Conservation (phyloP, 306 rosid genomes). For the Calophaca sinica region DNA sequence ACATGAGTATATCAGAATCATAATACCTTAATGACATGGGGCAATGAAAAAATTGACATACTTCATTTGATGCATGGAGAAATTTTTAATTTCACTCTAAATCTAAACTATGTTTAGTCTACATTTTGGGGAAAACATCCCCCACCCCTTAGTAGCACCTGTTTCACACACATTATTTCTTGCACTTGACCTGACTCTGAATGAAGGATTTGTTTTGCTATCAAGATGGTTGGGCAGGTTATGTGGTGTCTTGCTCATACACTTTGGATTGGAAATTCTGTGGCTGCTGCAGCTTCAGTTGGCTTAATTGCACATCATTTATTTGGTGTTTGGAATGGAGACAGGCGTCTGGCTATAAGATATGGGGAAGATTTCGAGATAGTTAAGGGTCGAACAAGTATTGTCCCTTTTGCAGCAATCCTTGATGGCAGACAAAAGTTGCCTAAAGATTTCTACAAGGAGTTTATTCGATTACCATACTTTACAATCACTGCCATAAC, state of each 20-base stretch:
- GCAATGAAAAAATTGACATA: neutral
- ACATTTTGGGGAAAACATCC: neutral
- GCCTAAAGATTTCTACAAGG: constrained; percentile 86
- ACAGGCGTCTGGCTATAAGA: constrained; percentile 68
- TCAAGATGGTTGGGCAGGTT: constrained; percentile 92
- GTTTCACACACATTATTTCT: constrained; percentile 20
- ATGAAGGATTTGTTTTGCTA: constrained; percentile 37
- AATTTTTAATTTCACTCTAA: constrained; percentile 3
- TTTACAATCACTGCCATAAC: constrained; percentile 75
- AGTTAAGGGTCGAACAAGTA: constrained; percentile 75
- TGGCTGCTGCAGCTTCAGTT: constrained; percentile 84
- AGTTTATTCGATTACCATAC: constrained; percentile 86
- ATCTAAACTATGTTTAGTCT: neutral
- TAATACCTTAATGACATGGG: no score
- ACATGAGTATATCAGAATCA: no score
- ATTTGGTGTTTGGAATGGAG: constrained; percentile 97
- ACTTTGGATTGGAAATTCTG: constrained; percentile 89
- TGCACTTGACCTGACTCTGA: neutral
- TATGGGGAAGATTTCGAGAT: constrained; percentile 72
- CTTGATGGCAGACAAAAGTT: constrained; percentile 86
- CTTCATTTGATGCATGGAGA: neutral
- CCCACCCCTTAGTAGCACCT: no score
- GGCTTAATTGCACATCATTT: constrained; percentile 90
- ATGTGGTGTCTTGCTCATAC: constrained; percentile 97
- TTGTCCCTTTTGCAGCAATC: constrained; percentile 90